Conservation (phyloP, 2,329 filamentous ascomycete genomes). For the Cytospora mali region DNA sequence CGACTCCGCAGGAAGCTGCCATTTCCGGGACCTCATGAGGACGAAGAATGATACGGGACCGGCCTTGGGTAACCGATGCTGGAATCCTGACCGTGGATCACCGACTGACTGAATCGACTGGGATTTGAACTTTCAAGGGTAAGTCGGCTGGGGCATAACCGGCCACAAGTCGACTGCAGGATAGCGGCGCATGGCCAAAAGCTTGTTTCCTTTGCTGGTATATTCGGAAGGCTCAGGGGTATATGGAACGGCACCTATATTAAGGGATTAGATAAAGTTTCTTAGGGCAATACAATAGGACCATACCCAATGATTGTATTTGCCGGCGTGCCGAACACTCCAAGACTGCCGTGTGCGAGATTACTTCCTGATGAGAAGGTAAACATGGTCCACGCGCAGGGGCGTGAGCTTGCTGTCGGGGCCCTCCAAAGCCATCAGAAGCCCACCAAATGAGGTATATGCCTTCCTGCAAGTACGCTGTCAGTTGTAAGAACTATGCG, state of each 20-base stretch:
- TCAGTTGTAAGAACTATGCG: not conserved
- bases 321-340: not conserved
- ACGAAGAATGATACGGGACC: conserved; percentile 21
- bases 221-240: not conserved
- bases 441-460: conserved; percentile 90
- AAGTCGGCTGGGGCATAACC: not conserved
- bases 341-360: not conserved
- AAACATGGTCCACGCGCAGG: conserved; percentile 89
- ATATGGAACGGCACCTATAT: not conserved
- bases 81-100: not conserved
- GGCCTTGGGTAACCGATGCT: not conserved
- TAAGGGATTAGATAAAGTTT: not conserved
- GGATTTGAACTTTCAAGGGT: not conserved
- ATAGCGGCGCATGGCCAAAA: not conserved
- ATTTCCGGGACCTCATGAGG: conserved; percentile 70
- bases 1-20: conserved; percentile 78
- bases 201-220: not conserved
- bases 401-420: conserved; percentile 95
- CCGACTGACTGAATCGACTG: not conserved
- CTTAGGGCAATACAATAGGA: conserved; percentile 9
- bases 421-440: conserved; percentile 87
- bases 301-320: conserved; percentile 14
- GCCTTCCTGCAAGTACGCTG: conserved; percentile 67
- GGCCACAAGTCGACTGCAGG: not conserved
- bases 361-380: conserved; percentile 91